A percentile compares a stretch with the other conserved stretches of the same genome.
phyloP scores from a whole-genome alignment of 148 eudicot species.

The Camellia japonica region DNA sequence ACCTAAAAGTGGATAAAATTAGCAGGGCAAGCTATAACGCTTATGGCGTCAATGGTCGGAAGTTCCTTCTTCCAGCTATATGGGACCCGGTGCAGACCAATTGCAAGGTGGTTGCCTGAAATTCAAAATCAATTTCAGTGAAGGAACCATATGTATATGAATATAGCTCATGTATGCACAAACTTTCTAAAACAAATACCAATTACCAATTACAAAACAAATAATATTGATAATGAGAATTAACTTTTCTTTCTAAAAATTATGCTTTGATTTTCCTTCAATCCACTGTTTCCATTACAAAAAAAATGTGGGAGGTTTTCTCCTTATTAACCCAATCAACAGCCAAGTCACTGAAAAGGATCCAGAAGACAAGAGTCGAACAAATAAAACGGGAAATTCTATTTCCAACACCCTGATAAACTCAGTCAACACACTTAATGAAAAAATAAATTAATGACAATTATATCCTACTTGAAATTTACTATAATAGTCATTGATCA shows the following conservation, averaged over 20 bases:
- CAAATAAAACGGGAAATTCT: no score
- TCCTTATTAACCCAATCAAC: constrained; percentile 17
- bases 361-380: background rate
- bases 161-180: background rate
- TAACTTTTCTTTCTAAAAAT: no score
- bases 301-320: constrained; percentile 25
- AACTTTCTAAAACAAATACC: background rate
- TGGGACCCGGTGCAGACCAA: constrained; percentile 14
- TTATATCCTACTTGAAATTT: no score
- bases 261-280: background rate
- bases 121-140: constrained; percentile 39
- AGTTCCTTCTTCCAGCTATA: constrained; percentile 21
- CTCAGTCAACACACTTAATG: no score
- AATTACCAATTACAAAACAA: no score
- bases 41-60: constrained; percentile 19
- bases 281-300: background rate
- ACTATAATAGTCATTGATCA: no score
- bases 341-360: background rate
- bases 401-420: no score
- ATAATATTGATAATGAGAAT: no score
- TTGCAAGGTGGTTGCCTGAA: constrained; percentile 17
- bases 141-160: background rate
- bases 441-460: no score
- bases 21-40: constrained; percentile 16
- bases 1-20: constrained; percentile 13